Evolutionary conservation across 805 yeast genomes (phyloP), one percentile per base, ranked within the genome.

Genomic region (Saccharomycopsis amapae): DNA sequence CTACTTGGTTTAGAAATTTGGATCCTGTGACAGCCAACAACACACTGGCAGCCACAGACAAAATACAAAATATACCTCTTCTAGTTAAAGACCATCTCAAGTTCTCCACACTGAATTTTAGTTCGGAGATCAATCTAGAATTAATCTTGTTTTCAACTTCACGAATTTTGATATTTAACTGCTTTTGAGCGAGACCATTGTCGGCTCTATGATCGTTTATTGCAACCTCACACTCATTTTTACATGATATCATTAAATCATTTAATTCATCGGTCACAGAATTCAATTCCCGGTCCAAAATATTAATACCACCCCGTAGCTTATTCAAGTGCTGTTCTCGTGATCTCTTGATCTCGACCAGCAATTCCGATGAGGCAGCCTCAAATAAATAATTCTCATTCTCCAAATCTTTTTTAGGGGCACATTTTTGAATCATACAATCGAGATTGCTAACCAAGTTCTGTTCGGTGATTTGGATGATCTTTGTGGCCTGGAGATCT

Each of bases 71-170:
- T 28, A 93, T 67, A 7, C 97, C 97, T 60, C 93, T 76, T 46
- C 96, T 71, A 1, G 96, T 88, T 38, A 90, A 78, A 58, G 86
- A 87, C 98, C 98, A 90, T 56, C 97, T 72, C 50, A 90, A 70
- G 48, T 81, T 78, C 63, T 90, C 98, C 47, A 87, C 85, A 46
- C 87, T 93, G 0, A 93, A 81, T 58, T 86, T 78, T 59, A 88
- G 75, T 5, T 85, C 93, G 28, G 93, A 79, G 50, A 80, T 78
- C 54, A 93, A 72, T 54, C 84, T 84, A 3, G 93, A 84, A 20
- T 85, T 77, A 49, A 90, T 89, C 54, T 86, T 80, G 63, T 87
- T 88, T 54, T 84, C 80, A 38, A 90, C 72, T 57, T 85, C 95
- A 58, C 86, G 94, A 44, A 88, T 78, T 51, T 75, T 73, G 52